Evolutionary conservation across 1,139 yeast species (phyloP).

Genomic region (Geotrichum citri-aurantii): DNA sequence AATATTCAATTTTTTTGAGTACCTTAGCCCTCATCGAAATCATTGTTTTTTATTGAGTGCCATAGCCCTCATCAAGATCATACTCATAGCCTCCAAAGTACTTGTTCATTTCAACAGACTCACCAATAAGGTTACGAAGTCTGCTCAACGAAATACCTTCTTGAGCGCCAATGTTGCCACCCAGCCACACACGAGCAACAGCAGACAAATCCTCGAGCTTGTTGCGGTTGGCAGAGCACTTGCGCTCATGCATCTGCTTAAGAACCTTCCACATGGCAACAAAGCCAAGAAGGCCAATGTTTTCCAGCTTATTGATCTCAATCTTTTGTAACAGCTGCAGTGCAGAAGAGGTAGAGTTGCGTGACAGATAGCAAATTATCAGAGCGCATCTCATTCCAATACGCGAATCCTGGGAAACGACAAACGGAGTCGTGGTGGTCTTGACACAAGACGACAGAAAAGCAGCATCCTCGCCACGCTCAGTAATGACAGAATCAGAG

Average conservation of each 20-base stretch:
- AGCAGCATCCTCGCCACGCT: slow-evolving; percentile 13
- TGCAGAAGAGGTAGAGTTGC: slow-evolving; percentile 22
- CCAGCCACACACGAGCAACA: slow-evolving; percentile 36
- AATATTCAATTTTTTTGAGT: neutral
- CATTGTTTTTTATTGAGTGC: slow-evolving; percentile 18
- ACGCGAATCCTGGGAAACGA: slow-evolving; percentile 27
- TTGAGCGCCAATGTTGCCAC: slow-evolving; percentile 34
- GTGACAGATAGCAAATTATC: slow-evolving; percentile 24
- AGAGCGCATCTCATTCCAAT: slow-evolving; percentile 30
- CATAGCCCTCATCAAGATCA: slow-evolving; percentile 28
- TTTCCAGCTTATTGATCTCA: slow-evolving; percentile 22
- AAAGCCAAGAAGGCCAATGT: slow-evolving; percentile 36
- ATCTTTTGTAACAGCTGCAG: slow-evolving; percentile 23
- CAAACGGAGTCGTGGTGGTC: slow-evolving; percentile 11
- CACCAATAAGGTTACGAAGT: slow-evolving; percentile 33
- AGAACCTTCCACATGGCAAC: slow-evolving; percentile 29
- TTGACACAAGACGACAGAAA: slow-evolving; percentile 19
- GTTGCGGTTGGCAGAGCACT: slow-evolving; percentile 10
- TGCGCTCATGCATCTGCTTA: slow-evolving; percentile 18
- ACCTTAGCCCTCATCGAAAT: no score
- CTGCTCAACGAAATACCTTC: slow-evolving; percentile 30
- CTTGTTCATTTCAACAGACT: slow-evolving; percentile 31
- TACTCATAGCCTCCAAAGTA: slow-evolving; percentile 30
- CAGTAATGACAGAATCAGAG: slow-evolving; percentile 17
- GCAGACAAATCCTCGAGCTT: slow-evolving; percentile 25